Base-by-base conservation (phyloP, 2,329 filamentous ascomycete species). In the Penicillium sp. region DNA sequence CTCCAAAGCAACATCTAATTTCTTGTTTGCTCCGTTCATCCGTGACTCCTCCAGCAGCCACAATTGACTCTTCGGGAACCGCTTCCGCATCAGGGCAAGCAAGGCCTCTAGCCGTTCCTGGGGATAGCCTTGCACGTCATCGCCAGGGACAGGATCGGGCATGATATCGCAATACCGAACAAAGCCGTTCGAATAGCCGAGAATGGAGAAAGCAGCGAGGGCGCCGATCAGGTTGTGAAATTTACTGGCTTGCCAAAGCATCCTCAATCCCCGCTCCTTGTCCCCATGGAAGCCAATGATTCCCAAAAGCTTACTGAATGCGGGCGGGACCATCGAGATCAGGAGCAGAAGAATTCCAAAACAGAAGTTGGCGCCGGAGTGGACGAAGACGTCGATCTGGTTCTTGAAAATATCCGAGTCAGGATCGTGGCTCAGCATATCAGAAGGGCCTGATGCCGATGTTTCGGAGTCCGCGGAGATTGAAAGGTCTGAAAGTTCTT, bases 241-340 rank as follows among this genome's bases (percentile, higher is more conserved):
- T 43, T 83, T 82, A 19, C 88, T 89, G 12, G 88, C 87, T 64
- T 87, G 83, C 93, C 93, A 98, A 4, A 98, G 80, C 80, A 96
- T 85, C 33, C 79, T 76, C 29, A 96, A 77, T 9, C 90, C 93
- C 34, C 84, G 79, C 54, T 88, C 82, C 38, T 90, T 84, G 65
- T 97, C 90, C 29, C 93, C 93, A 53, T 81, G 83, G 71, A 97
- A 97, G 1, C 93, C 93, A 28, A 96, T 85, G 35, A 97, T 84
- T 51, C 84, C 87, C 3, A 97, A 76, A 1, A 98, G 78, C 49
- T 82, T 85, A 15, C 81, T 85, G 67, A 97, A 95, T 0, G 90
- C 82, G 0, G 93, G 93, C 0, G 93, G 94, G 0, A 97, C 83
- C 73, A 97, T 85, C 10, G 88, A 94, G n/a, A 97, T 83, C 47